phyloP scores from a whole-genome alignment of 192 early-diverging fungal genomes.

The Umbelopsis isabellina region DNA sequence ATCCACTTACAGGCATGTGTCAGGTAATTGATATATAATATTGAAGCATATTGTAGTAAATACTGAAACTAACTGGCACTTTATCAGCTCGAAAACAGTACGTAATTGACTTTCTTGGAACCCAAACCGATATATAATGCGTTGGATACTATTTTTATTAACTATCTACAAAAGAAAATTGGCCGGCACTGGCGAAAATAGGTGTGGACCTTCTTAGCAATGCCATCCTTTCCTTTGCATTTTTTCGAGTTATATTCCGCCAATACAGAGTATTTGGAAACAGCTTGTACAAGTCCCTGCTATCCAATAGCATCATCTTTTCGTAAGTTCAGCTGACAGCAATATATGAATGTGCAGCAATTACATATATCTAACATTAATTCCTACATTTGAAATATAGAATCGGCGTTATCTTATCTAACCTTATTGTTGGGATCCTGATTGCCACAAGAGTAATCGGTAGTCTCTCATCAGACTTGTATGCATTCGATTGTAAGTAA shows the following conservation, averaged over 20 bases:
- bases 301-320: conserved; percentile 37
- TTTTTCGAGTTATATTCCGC: conserved; percentile 27
- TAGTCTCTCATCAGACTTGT: conserved; percentile 35
- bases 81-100: conserved; percentile 30
- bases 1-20: conserved; percentile 34
- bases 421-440: conserved; percentile 31
- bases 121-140: background rate
- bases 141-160: background rate
- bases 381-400: conserved; percentile 3
- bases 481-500: conserved; percentile 40
- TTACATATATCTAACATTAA: no score
- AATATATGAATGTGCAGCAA: no score
- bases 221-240: conserved; percentile 32
- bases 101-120: background rate
- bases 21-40: conserved; percentile 14
- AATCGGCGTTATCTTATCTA: conserved; percentile 35
- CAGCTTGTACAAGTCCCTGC: conserved; percentile 27
- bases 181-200: conserved; percentile 41
- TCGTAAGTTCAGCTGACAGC: conserved; percentile 24
- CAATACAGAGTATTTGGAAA: conserved; percentile 37
- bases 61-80: background rate
- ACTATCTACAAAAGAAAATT: conserved; percentile 25
- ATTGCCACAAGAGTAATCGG: conserved; percentile 29
- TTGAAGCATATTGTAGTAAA: no score
- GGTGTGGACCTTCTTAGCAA: conserved; percentile 37